Evolutionary conservation across 768 basidiomycete genomes (phyloP).

Genomic region (Megacollybia marginata): DNA sequence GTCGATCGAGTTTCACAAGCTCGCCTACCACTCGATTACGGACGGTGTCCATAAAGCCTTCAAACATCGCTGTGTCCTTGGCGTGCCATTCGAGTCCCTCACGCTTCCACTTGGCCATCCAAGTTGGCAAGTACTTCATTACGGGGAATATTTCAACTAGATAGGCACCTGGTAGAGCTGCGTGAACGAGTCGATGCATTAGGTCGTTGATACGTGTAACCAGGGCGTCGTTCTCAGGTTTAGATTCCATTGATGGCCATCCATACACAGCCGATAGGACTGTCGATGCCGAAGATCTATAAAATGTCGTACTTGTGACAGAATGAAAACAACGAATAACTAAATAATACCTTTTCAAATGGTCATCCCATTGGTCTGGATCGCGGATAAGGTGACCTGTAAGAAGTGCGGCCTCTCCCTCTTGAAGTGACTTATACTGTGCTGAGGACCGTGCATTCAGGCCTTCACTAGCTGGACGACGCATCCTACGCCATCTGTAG

Average conservation of each 20-base stretch:
- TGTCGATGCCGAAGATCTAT: conserved; percentile 9
- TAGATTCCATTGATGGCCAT: conserved; percentile 6
- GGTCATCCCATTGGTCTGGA: too few relatives aligned
- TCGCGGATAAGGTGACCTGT: too few relatives aligned
- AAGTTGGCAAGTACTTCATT: too few relatives aligned
- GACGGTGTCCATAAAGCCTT: conserved; percentile 5
- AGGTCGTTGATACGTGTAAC: conserved; percentile 13
- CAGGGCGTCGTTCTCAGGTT: conserved; percentile 9
- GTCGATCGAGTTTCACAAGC: too few relatives aligned
- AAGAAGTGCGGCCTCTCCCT: too few relatives aligned
- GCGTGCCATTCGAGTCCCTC: conserved; percentile 7
- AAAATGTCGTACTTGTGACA: too few relatives aligned
- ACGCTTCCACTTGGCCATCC: conserved; percentile 16
- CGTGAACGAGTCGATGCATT: conserved; percentile 17
- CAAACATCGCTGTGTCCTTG: conserved; percentile 6
- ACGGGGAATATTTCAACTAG: conserved; percentile 27
- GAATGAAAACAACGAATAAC: too few relatives aligned
- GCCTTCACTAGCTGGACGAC: conserved; percentile 25
- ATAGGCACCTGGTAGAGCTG: conserved; percentile 25
- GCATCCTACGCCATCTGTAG: conserved; percentile 27
- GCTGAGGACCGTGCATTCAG: too few relatives aligned
- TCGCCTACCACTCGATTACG: conserved; percentile 5
- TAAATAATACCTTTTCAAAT: too few relatives aligned
- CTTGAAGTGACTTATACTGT: too few relatives aligned
- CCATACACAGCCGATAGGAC: conserved; percentile 12